phyloP scores from a whole-genome alignment of 352 stramenopile genomes.

The Aphanomyces euteiches region DNA sequence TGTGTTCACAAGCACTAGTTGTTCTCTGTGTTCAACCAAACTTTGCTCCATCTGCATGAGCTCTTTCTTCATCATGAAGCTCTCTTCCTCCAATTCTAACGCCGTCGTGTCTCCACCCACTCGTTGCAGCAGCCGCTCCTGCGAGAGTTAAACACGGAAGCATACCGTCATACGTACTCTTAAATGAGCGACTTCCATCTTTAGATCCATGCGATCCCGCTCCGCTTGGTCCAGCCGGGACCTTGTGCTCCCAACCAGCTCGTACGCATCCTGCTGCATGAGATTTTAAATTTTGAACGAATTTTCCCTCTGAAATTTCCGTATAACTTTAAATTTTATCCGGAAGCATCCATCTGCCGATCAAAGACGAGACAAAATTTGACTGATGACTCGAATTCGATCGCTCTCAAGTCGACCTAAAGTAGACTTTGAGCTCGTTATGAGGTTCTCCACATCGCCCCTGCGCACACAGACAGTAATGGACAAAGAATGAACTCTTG shows the following conservation, averaged over 20 bases:
- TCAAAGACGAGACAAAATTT: no score
- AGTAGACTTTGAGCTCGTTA: no score
- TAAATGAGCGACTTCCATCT: constrained; percentile 79
- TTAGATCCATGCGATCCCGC: constrained; percentile 77
- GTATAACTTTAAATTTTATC: not conserved
- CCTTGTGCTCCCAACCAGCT: constrained; percentile 25
- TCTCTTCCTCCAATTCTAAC: constrained; percentile 73
- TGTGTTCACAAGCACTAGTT: constrained; percentile 46
- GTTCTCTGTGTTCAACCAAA: constrained; percentile 42
- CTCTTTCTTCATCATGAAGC: constrained; percentile 56
- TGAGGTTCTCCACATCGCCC: no score
- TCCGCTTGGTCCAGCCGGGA: constrained; percentile 35
- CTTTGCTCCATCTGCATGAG: constrained; percentile 52
- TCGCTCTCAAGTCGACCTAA: no score
- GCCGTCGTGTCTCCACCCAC: constrained; percentile 71
- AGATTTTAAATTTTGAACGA: constrained; percentile 3
- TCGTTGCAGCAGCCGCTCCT: constrained; percentile 58
- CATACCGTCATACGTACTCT: constrained; percentile 33
- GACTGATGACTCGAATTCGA: no score
- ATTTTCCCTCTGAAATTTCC: not conserved
- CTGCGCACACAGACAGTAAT: no score
- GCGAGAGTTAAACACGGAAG: not conserved
- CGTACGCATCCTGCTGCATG: constrained; percentile 7
- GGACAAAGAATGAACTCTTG: no score
- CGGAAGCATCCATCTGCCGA: not conserved